These are phyloP conservation scores for Candida corydali DNA, from an alignment of 805 yeast species.

Conservation along the genomic window DNA sequence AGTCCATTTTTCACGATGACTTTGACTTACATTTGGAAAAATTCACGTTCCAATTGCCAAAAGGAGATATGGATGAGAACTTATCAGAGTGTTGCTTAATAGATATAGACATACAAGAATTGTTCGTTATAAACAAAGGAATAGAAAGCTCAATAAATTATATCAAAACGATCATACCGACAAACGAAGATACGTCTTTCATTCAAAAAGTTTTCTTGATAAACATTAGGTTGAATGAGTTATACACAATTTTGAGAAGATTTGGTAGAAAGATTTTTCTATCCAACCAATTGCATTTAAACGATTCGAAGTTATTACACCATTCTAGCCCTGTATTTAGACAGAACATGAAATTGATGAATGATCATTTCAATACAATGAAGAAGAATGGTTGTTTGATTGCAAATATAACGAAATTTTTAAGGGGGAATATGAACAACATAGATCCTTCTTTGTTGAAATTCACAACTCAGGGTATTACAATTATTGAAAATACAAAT, in stretches of 20 bases:
- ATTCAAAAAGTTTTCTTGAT: constrained; percentile 46
- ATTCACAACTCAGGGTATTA: constrained; percentile 37
- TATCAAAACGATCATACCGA: constrained; percentile 16
- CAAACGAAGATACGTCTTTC: constrained; percentile 19
- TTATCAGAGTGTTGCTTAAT: constrained; percentile 27
- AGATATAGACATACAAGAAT: constrained; percentile 36
- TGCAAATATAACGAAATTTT: constrained; percentile 44
- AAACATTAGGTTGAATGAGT: constrained; percentile 45
- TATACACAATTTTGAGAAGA: constrained; percentile 43
- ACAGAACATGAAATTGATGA: constrained; percentile 17
- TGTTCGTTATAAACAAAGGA: constrained; percentile 21
- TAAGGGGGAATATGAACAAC: constrained; percentile 21
- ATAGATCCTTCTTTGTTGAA: constrained; percentile 32
- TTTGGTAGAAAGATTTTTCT: constrained; percentile 45
- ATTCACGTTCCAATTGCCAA: constrained; percentile 14
- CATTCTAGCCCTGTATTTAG: constrained; percentile 19
- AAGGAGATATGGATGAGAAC: constrained; percentile 14
- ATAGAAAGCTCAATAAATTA: constrained; percentile 24
- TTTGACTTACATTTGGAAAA: constrained; percentile 20
- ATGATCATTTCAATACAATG: constrained; percentile 38
- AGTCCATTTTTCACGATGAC: constrained; percentile 20
- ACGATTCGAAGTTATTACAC: constrained; percentile 36
- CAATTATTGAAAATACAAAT: constrained; percentile 24
- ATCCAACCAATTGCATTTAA: constrained; percentile 40
- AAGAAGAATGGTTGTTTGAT: constrained; percentile 47